Conservation (phyloP, 768 basidiomycete species). For the Paxillus ammoniavirescens region DNA sequence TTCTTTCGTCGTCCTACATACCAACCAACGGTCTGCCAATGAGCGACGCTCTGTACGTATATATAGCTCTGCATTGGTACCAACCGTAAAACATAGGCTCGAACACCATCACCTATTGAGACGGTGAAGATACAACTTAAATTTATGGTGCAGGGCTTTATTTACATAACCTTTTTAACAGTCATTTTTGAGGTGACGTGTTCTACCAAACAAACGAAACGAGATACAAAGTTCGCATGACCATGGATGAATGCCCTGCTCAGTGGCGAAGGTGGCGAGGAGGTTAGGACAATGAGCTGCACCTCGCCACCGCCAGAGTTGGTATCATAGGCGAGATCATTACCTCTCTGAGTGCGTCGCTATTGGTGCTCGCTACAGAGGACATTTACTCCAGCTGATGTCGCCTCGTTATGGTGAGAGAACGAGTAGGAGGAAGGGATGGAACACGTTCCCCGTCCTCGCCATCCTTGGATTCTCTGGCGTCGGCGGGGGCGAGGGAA, state of each 20-base stretch:
- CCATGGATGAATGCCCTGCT: neutral
- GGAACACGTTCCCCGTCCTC: neutral
- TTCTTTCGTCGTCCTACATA: too few species aligned
- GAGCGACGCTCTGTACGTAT: too few species aligned
- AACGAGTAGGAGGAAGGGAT: too few species aligned
- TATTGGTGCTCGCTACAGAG: neutral
- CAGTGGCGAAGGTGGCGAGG: conserved; percentile 1
- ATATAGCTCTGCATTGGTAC: too few species aligned
- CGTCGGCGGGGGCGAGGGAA: conserved; percentile 4
- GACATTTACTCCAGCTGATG: neutral
- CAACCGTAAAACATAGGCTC: too few species aligned
- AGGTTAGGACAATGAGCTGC: neutral
- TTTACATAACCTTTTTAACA: too few species aligned
- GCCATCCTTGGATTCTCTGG: conserved; percentile 3
- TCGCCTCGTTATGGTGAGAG: neutral
- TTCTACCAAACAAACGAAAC: too few species aligned
- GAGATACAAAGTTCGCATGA: neutral
- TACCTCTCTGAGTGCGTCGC: conserved; percentile 4
- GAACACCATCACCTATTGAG: too few species aligned
- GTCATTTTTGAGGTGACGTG: too few species aligned
- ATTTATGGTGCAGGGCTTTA: too few species aligned
- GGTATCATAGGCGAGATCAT: conserved; percentile 7
- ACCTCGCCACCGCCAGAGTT: neutral
- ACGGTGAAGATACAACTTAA: too few species aligned
- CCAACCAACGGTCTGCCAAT: too few species aligned